Evolutionary conservation across 2,329 filamentous ascomycete genomes (phyloP).

Genomic region (Rhinocladiella mackenziei): DNA sequence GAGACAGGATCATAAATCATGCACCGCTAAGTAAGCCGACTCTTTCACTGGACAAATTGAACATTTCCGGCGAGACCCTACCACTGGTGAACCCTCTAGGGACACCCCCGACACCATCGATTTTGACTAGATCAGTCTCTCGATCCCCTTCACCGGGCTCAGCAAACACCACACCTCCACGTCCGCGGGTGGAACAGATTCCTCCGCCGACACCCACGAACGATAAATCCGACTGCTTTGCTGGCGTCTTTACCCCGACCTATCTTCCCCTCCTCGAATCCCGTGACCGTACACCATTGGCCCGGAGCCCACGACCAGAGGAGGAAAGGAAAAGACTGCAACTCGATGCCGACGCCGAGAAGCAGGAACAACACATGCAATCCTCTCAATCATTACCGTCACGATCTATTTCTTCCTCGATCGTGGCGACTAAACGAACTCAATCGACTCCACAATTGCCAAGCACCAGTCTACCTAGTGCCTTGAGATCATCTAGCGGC

Average conservation of each 20-base stretch:
- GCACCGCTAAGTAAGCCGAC: constrained; percentile 23
- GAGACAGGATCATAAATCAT: constrained; percentile 17
- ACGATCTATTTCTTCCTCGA: constrained; percentile 15
- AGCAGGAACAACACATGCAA: constrained; percentile 5
- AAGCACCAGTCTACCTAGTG: constrained; percentile 26
- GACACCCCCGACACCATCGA: constrained; percentile 19
- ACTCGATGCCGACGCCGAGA: constrained; percentile 14
- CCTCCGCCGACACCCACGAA: constrained; percentile 12
- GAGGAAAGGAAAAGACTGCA: constrained; percentile 16
- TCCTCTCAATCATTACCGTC: constrained; percentile 18
- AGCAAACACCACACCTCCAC: constrained; percentile 11
- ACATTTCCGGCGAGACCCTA: constrained; percentile 24
- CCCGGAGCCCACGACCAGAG: constrained; percentile 11
- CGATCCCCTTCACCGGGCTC: constrained; percentile 8
- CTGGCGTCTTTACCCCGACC: constrained; percentile 25
- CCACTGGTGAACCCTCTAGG: constrained; percentile 15
- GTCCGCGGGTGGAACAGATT: constrained; percentile 7
- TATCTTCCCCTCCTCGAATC: constrained; percentile 28
- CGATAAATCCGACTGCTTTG: constrained; percentile 22
- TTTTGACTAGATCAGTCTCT: constrained; percentile 3
- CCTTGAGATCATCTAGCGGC: constrained; percentile 23
- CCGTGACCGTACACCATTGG: constrained; percentile 9
- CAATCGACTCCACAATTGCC: constrained; percentile 17
- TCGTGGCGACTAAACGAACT: constrained; percentile 15
- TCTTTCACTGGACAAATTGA: constrained; percentile 24